These are phyloP conservation scores for Meredithiella fracta DNA, from an alignment of 2,329 filamentous ascomycete species.

Conservation along the genomic window DNA sequence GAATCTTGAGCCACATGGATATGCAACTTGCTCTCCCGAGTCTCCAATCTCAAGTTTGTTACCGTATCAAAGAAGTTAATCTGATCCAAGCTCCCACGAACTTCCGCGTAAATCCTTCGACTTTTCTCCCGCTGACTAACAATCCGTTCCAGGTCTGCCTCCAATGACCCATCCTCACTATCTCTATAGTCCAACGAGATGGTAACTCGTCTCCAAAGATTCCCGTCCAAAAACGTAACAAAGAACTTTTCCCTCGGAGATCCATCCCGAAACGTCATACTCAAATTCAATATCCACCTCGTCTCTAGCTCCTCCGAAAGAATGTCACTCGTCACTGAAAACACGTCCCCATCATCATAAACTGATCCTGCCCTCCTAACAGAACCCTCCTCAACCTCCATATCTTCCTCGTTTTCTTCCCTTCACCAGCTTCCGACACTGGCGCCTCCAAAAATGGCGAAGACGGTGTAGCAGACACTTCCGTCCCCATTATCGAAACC, in stretches of 20 bases:
- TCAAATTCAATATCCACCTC: slow-evolving; percentile 90
- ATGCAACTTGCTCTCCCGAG: slow-evolving; percentile 70
- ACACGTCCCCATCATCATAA: slow-evolving; percentile 9
- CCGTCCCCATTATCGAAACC: background rate
- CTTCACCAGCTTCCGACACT: background rate
- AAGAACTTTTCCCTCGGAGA: slow-evolving; percentile 96
- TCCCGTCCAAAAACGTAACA: slow-evolving; percentile 77
- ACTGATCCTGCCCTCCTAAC: background rate
- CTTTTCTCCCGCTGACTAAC: slow-evolving; percentile 85
- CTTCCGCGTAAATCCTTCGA: slow-evolving; percentile 81
- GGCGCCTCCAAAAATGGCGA: slow-evolving; percentile 5
- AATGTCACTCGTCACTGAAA: slow-evolving; percentile 23
- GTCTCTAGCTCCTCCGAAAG: slow-evolving; percentile 70
- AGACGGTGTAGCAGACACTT: slow-evolving; percentile 3
- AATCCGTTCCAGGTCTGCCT: slow-evolving; percentile 61
- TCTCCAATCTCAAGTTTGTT: slow-evolving; percentile 88
- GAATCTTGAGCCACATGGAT: slow-evolving; percentile 96
- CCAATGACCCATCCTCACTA: slow-evolving; percentile 64
- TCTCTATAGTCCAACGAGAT: slow-evolving; percentile 85
- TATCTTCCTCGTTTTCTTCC: background rate
- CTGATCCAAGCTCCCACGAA: slow-evolving; percentile 77
- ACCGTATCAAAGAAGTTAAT: slow-evolving; percentile 95
- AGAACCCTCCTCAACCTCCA: background rate
- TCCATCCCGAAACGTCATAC: slow-evolving; percentile 93
- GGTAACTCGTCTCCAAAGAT: slow-evolving; percentile 72